These are phyloP conservation scores for Xenosphaeropsis pyriputrescens DNA, from an alignment of 2,329 filamentous ascomycete species.

Conservation along the genomic window DNA sequence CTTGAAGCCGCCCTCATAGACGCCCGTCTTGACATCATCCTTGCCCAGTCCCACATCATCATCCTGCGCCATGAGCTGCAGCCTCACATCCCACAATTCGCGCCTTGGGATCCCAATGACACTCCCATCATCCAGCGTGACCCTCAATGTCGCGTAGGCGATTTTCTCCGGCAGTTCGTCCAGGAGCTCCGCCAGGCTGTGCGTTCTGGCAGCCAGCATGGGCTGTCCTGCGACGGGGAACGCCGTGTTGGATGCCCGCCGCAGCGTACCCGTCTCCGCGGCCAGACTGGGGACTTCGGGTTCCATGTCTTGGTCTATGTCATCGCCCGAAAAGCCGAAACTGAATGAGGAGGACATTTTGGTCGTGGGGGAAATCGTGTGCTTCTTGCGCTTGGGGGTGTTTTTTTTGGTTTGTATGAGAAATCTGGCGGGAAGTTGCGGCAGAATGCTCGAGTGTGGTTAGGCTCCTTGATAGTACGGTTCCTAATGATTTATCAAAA, in stretches of 20 bases:
- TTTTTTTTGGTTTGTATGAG: too few relatives aligned
- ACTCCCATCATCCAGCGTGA: constrained; percentile 42
- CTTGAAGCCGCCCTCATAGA: constrained; percentile 82
- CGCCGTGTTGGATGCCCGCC: constrained; percentile 21
- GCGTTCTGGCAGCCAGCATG: constrained; percentile 36
- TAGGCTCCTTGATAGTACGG: too few relatives aligned
- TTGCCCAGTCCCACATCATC: constrained; percentile 34
- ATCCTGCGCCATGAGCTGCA: constrained; percentile 68
- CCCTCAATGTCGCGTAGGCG: constrained; percentile 46
- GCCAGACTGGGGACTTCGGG: constrained; percentile 7
- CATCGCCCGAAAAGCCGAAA: constrained; percentile 48
- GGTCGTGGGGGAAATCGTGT: background rate
- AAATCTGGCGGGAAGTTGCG: too few relatives aligned
- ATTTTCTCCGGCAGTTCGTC: constrained; percentile 56
- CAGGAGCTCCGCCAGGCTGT: constrained; percentile 36
- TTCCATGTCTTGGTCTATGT: constrained; percentile 36
- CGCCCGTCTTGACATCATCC: constrained; percentile 65
- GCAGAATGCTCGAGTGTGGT: too few relatives aligned
- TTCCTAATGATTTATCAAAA: too few relatives aligned
- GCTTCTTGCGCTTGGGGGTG: too few relatives aligned
- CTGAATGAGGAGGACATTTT: constrained; percentile 16
- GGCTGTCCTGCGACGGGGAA: constrained; percentile 49
- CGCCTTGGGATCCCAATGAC: constrained; percentile 48
- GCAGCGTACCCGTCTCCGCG: constrained; percentile 18
- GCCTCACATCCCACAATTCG: constrained; percentile 67